Base-by-base conservation (phyloP, 2,329 filamentous ascomycete genomes). In the Fusarium foetens region DNA sequence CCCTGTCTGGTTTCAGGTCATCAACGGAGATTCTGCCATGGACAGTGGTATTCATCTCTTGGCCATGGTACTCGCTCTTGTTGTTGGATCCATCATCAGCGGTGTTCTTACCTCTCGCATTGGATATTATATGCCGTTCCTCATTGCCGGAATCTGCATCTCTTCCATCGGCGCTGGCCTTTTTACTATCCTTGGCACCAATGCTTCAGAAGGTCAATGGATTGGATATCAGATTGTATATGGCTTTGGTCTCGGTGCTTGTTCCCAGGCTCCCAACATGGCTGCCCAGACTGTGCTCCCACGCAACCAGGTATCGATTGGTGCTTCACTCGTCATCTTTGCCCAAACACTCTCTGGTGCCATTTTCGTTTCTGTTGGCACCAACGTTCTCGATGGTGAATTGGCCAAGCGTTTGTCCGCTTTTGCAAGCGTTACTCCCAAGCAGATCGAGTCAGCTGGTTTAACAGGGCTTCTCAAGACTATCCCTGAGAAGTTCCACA, bases 1-100 rank as follows among this genome's bases (percentile, higher is more conserved):
- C 9, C 85, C 86, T 19, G 81, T 87, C 65, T 88, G 85, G 83
- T 87, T 86, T 76, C 85, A 87, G 69, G 83, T 82, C 16, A 82
- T 86, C 58, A 78, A 83, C 51, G 83, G 77, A 35, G 65, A 72
- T 29, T 70, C 76, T 8, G 77, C 79, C 25, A 70, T 80, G 19
- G 31, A 78, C 10, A 78, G 77, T 9, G 79, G 79, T 27, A 76
- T 79, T 49, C 73, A 75, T 39, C 68, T 76, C 19, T 67, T 81
- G 7, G 77, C 79, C 6, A 68, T 78, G 23, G 71, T 80, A 14
- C 68, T 81, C 8, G 71, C 78, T n/a, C 71, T 77, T 23, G 76
- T 81, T 35, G 42, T 79, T 48, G 72, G 70, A 8, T 73, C 71
- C 21, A 58, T 79, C 27, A 35, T 77, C 67, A 79, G 74, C 5